Percentiles rank a stretch among this genome's conserved stretches.
phyloP scores from a whole-genome alignment of 2,329 filamentous ascomycete species.

The Tolypocladium tundrense region DNA sequence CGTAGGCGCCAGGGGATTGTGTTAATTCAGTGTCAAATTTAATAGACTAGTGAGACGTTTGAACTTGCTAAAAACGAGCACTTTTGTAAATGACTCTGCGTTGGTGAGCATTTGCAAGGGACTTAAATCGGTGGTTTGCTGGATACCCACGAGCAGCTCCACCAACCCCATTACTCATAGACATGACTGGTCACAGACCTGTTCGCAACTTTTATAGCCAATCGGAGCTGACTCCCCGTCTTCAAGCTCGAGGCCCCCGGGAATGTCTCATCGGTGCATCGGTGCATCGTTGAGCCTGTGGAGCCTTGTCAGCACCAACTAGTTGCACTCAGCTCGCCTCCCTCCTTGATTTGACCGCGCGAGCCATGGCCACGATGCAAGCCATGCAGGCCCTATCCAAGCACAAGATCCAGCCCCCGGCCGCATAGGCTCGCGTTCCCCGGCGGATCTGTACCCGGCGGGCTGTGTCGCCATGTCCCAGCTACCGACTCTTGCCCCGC shows the following conservation, averaged over 20 bases:
- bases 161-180: too few relatives aligned
- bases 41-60: too few relatives aligned
- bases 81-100: too few relatives aligned
- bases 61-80: too few relatives aligned
- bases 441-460: neutral
- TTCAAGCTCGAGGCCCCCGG: neutral
- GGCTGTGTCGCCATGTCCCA: constrained; percentile 6
- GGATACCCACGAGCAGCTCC: too few relatives aligned
- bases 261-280: neutral
- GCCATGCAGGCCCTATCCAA: neutral
- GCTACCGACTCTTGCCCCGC: constrained; percentile 22
- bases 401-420: neutral
- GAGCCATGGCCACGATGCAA: neutral
- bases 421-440: neutral
- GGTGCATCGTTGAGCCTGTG: neutral
- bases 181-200: neutral
- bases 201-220: neutral
- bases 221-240: neutral
- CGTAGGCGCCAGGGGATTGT: too few relatives aligned
- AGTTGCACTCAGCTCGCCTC: neutral
- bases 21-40: too few relatives aligned
- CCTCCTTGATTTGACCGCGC: neutral
- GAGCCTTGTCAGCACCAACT: too few relatives aligned
- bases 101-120: too few relatives aligned
- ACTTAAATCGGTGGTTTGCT: too few relatives aligned